Evolutionary conservation across 2,329 filamentous ascomycete species (phyloP).

Genomic region (Cercospora brassicicola): DNA sequence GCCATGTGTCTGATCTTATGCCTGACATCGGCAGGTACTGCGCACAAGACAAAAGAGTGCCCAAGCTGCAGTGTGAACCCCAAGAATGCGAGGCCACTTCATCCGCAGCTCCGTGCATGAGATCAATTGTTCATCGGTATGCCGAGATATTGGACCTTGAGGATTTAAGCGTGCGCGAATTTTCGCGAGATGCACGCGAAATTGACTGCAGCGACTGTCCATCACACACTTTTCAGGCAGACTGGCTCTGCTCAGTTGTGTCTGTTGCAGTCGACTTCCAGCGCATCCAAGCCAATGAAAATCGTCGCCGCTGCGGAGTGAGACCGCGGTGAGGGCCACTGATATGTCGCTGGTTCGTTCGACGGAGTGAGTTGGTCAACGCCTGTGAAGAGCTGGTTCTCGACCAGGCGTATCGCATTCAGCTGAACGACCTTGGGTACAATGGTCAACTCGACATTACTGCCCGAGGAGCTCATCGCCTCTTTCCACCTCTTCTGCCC

Average conservation of each 20-base stretch:
- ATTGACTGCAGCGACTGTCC: not conserved
- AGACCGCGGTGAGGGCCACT: not conserved
- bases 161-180: not conserved
- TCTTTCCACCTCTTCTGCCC: conserved; percentile 3
- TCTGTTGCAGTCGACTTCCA: not conserved
- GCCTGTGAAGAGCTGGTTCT: not conserved
- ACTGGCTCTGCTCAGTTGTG: not conserved
- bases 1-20: not conserved
- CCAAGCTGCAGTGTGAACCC: not conserved
- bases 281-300: not conserved
- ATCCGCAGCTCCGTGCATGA: not conserved
- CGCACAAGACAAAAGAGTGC: not conserved
- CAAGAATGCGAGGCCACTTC: no score
- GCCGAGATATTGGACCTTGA: not conserved
- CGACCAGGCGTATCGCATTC: not conserved
- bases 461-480: conserved; percentile 3
- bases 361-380: not conserved
- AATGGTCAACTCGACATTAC: not conserved
- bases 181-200: not conserved
- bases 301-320: not conserved
- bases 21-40: not conserved
- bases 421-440: not conserved
- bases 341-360: not conserved
- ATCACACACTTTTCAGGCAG: not conserved
- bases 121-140: not conserved